Conservation (phyloP, 139 green algal genomes). For the Astrephomene gubernaculifera region DNA sequence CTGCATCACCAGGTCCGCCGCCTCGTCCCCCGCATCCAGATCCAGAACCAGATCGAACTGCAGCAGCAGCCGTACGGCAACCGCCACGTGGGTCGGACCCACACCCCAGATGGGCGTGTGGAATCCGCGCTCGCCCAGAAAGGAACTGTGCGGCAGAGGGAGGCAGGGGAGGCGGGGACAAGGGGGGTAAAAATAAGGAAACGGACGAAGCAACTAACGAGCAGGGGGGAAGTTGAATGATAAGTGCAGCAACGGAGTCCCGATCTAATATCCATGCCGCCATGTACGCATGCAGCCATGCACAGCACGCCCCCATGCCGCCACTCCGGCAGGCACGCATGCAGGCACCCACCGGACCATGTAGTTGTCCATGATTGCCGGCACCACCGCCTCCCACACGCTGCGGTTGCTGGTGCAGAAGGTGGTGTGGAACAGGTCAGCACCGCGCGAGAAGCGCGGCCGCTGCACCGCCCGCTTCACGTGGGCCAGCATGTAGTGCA, state of each 20-base stretch:
- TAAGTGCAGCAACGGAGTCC: too few species aligned
- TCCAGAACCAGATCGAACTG: slow-evolving; percentile 8
- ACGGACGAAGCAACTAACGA: too few species aligned
- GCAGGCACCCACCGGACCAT: slow-evolving; percentile 6
- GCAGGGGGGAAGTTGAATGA: too few species aligned
- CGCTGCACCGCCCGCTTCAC: not conserved
- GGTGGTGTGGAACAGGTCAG: not conserved
- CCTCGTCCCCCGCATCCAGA: slow-evolving; percentile 6
- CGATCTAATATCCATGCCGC: not conserved
- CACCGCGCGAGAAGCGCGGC: too few species aligned
- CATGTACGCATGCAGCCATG: not conserved
- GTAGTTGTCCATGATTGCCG: slow-evolving; percentile 29
- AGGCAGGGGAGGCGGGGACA: not conserved
- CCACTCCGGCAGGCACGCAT: too few species aligned
- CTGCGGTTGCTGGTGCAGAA: not conserved
- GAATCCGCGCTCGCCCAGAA: slow-evolving; percentile 20
- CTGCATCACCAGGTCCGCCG: not conserved
- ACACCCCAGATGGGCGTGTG: not conserved
- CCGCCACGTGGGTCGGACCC: not conserved
- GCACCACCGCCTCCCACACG: not conserved
- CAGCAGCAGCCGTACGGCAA: slow-evolving; percentile 13
- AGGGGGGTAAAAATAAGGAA: too few species aligned
- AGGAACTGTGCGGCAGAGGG: not conserved
- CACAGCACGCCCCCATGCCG: too few species aligned
- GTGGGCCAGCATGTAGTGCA: slow-evolving; percentile 24